These are phyloP conservation scores for Capillidium rhysosporum DNA, from an alignment of 371 early-diverging fungal species.

Conservation along the genomic window DNA sequence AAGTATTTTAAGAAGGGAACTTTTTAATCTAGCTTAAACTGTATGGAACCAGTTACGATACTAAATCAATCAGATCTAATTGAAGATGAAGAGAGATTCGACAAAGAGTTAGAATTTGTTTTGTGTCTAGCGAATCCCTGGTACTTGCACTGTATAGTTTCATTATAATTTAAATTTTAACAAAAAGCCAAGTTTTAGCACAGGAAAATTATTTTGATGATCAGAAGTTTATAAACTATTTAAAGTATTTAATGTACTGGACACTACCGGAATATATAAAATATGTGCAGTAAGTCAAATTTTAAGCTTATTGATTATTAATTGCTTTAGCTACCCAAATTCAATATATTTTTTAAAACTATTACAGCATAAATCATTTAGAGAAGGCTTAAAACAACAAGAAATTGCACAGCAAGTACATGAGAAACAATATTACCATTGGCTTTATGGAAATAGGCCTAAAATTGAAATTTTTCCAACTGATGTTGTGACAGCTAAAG, in stretches of 20 bases:
- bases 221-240: conserved; percentile 62
- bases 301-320: background rate
- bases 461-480: background rate
- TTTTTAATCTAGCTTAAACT: too few species aligned
- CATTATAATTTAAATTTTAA: background rate
- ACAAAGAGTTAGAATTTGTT: conserved; percentile 85
- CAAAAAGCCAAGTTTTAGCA: conserved; percentile 41
- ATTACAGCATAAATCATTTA: conserved; percentile 58
- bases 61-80: background rate
- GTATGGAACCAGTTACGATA: too few species aligned
- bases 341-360: conserved; percentile 64
- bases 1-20: too few species aligned
- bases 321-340: conserved; percentile 54
- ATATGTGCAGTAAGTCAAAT: conserved; percentile 46
- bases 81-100: conserved; percentile 30
- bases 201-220: conserved; percentile 71
- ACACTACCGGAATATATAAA: conserved; percentile 70
- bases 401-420: conserved; percentile 59
- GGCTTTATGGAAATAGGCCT: conserved; percentile 17
- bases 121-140: conserved; percentile 87
- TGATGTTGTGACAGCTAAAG: background rate
- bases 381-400: conserved; percentile 46
- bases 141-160: conserved; percentile 52
- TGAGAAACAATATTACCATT: conserved; percentile 70
- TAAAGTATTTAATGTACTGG: conserved; percentile 83